Evolutionary conservation across 768 basidiomycete genomes (phyloP), one percentile per base, ranked within the genome.

Genomic region (Mycena capillaripes): DNA sequence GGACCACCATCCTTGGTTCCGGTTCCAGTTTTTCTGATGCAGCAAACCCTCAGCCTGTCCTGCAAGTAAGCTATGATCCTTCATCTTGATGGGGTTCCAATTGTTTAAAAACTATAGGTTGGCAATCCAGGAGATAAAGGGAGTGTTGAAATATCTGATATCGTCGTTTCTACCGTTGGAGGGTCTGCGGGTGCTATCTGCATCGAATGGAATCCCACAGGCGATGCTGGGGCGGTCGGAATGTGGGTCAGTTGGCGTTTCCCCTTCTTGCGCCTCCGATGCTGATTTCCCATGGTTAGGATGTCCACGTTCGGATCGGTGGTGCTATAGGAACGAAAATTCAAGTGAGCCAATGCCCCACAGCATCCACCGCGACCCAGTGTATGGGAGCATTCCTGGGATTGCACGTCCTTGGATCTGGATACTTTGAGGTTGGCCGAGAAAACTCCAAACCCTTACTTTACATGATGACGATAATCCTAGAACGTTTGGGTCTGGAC

Each of bases 351-450:
- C 71, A 84, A 46, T 83, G 82, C 25, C 82, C 83, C 23, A 68
- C 73, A 55, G 46, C 44, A 21, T 77, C 80, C 27, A 71, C 77
- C 25, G 78, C 76, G n/a, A 75, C 78, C 23, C 67, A 78, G 4
- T 89, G 89, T 76, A 79, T 79, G 11, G 86, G 84, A 34, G 84
- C 88, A 2, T 89, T 87, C 80, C 74, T 90, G 56, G 84, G 74
- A 30, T 70, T 90, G 53, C 86, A 90, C 68, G 40, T 60, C 32
- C 77, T 76, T 11, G 80, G 82, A 32, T 83, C 72, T 48, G 83
- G 78, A 53, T 84, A 84, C 68, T 79, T 88, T 44, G 59, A 60
- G 59, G 59, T 60, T 29, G 21, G 86, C 86, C 84, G 86, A 85
- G 40, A 53, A 36, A 25, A 34, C 4, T 46, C 10, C 19, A 29